Conservation (phyloP, 176 grass and related monocot genomes). For the Juncus effusus region DNA sequence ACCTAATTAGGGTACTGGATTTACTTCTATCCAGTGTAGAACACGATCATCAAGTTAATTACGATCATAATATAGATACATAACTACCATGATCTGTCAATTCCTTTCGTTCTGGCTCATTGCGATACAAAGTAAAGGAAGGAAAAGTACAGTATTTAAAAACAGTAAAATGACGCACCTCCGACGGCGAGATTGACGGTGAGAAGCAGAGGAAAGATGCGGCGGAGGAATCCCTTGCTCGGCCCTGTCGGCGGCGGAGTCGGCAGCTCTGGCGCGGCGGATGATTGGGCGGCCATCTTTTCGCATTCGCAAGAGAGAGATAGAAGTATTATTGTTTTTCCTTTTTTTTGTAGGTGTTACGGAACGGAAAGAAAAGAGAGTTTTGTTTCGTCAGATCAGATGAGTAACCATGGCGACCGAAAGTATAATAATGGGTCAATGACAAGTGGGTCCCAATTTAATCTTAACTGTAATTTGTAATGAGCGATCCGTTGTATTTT, state of each 20-base stretch:
- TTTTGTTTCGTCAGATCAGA: too few relatives aligned
- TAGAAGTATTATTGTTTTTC: neutral
- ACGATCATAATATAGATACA: too few relatives aligned
- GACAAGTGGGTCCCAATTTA: too few relatives aligned
- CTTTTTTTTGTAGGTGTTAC: conserved; percentile 1
- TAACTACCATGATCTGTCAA: too few relatives aligned
- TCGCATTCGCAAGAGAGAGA: neutral
- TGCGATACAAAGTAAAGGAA: neutral
- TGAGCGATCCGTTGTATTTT: too few relatives aligned
- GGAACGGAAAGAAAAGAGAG: neutral
- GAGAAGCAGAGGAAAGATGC: conserved; percentile 70
- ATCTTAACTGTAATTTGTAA: too few relatives aligned
- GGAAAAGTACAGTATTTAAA: conserved; percentile 17
- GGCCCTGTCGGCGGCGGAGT: conserved; percentile 31
- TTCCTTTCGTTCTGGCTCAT: neutral
- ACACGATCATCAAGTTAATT: too few relatives aligned
- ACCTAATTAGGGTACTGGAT: too few relatives aligned
- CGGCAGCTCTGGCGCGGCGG: conserved; percentile 23
- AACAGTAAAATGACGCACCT: conserved; percentile 33
- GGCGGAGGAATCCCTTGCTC: conserved; percentile 58
- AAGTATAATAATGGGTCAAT: too few relatives aligned
- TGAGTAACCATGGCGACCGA: too few relatives aligned
- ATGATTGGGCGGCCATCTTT: conserved; percentile 30
- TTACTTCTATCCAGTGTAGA: too few relatives aligned
- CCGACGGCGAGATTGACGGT: conserved; percentile 68